Conservation (phyloP, 2,329 filamentous ascomycete species). For the Pezicula rhizophila region DNA sequence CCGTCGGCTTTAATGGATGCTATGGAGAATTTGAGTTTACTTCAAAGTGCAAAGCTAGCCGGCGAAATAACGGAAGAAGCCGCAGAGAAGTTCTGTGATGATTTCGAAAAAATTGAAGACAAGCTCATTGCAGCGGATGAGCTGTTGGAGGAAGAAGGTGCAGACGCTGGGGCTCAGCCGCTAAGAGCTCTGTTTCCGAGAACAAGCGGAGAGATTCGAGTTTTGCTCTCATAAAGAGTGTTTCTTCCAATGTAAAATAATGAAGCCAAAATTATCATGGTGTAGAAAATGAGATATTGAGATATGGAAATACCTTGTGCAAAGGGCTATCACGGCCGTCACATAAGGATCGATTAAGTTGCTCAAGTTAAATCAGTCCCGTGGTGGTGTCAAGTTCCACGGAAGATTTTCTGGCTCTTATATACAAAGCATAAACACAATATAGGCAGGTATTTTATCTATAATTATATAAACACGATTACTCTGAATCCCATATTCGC, state of each 20-base stretch:
- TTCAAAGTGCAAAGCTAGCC: conserved; percentile 68
- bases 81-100: conserved; percentile 74
- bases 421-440: too few relatives aligned
- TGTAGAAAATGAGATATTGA: too few relatives aligned
- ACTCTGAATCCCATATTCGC: too few relatives aligned
- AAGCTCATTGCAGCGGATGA: conserved; percentile 55
- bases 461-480: too few relatives aligned
- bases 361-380: too few relatives aligned
- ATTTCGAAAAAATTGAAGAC: conserved; percentile 69
- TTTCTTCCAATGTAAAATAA: not conserved
- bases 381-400: too few relatives aligned
- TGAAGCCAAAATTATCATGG: not conserved
- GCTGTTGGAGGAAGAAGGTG: conserved; percentile 24
- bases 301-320: too few relatives aligned
- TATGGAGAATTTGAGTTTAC: conserved; percentile 67
- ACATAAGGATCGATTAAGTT: too few relatives aligned
- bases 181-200: conserved; percentile 26
- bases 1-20: conserved; percentile 92
- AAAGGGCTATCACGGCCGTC: too few relatives aligned
- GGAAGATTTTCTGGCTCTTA: too few relatives aligned
- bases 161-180: conserved; percentile 15
- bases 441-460: too few relatives aligned
- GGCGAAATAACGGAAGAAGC: conserved; percentile 76
- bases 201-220: conserved; percentile 28
- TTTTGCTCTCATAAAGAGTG: conserved; percentile 24